These are phyloP conservation scores for Vanderwaltozyma tropicalis DNA, from an alignment of 805 yeast species.

Conservation along the genomic window DNA sequence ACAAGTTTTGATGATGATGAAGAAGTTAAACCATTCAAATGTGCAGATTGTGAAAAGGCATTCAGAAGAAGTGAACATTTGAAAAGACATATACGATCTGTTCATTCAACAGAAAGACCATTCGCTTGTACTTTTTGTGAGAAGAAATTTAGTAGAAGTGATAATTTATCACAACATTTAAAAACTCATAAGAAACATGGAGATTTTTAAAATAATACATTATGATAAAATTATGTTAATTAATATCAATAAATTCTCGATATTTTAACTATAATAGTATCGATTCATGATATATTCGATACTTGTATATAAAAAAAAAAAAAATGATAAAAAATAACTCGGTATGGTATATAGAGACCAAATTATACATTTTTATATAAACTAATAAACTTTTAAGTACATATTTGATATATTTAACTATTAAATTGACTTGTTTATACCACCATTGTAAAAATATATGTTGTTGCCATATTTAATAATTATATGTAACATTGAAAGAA, in stretches of 20 bases:
- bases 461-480: too few species aligned
- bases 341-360: too few species aligned
- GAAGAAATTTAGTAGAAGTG: slow-evolving; percentile 56
- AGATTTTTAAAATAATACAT: slow-evolving; percentile 15
- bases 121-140: slow-evolving; percentile 49
- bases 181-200: slow-evolving; percentile 39
- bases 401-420: too few species aligned
- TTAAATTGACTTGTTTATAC: too few species aligned
- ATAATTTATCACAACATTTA: slow-evolving; percentile 56
- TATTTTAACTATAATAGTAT: neutral
- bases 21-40: slow-evolving; percentile 29
- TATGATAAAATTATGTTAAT: neutral
- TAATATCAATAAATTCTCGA: neutral
- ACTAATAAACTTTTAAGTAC: too few species aligned
- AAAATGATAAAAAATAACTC: too few species aligned
- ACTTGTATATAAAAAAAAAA: too few species aligned
- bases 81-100: slow-evolving; percentile 56
- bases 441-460: too few species aligned
- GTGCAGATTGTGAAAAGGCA: slow-evolving; percentile 32
- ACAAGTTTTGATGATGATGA: slow-evolving; percentile 11
- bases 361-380: too few species aligned
- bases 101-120: slow-evolving; percentile 52
- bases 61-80: slow-evolving; percentile 60
- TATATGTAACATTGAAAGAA: too few species aligned
- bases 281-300: too few species aligned